Percentiles rank a stretch among this genome's conserved stretches.
phyloP scores from a whole-genome alignment of 768 basidiomycete genomes.

The Trametes coccinea region DNA sequence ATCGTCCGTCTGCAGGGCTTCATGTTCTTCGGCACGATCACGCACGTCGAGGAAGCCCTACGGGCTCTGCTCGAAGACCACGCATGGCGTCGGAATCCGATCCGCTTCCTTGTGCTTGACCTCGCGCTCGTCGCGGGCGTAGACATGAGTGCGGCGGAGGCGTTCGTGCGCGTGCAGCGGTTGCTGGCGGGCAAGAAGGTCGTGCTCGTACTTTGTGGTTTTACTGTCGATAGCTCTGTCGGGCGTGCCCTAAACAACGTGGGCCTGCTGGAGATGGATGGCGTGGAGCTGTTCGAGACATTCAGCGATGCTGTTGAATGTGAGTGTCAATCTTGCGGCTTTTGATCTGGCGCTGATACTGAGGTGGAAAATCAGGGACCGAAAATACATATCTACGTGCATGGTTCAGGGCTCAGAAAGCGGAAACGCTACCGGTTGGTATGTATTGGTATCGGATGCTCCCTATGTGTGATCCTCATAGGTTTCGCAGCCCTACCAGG shows the following conservation, averaged over 20 bases:
- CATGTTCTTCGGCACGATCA: slow-evolving; percentile 92
- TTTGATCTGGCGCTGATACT: slow-evolving; percentile 1
- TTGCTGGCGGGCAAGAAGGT: slow-evolving; percentile 75
- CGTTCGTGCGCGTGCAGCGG: slow-evolving; percentile 88
- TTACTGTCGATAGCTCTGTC: slow-evolving; percentile 59
- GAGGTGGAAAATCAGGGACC: slow-evolving; percentile 62
- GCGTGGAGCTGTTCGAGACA: slow-evolving; percentile 79
- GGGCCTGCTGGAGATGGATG: slow-evolving; percentile 70
- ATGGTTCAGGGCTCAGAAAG: slow-evolving; percentile 70
- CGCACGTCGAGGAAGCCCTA: slow-evolving; percentile 85
- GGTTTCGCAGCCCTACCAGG: slow-evolving; percentile 52
- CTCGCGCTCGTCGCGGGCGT: slow-evolving; percentile 84
- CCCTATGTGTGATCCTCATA: too few species aligned
- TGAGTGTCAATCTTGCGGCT: slow-evolving; percentile 38
- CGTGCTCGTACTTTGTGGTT: slow-evolving; percentile 87
- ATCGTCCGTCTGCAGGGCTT: slow-evolving; percentile 88
- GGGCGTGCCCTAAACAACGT: slow-evolving; percentile 77
- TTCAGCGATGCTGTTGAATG: slow-evolving; percentile 94
- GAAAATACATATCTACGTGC: slow-evolving; percentile 89
- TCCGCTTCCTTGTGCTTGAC: slow-evolving; percentile 90
- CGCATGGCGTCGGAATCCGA: slow-evolving; percentile 69
- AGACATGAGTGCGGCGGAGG: slow-evolving; percentile 94
- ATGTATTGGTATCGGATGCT: slow-evolving; percentile 32
- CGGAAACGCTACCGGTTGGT: slow-evolving; percentile 49
- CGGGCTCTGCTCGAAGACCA: slow-evolving; percentile 70